Base-by-base conservation (phyloP, 805 yeast genomes). In the Teunomyces aglyptinius region DNA sequence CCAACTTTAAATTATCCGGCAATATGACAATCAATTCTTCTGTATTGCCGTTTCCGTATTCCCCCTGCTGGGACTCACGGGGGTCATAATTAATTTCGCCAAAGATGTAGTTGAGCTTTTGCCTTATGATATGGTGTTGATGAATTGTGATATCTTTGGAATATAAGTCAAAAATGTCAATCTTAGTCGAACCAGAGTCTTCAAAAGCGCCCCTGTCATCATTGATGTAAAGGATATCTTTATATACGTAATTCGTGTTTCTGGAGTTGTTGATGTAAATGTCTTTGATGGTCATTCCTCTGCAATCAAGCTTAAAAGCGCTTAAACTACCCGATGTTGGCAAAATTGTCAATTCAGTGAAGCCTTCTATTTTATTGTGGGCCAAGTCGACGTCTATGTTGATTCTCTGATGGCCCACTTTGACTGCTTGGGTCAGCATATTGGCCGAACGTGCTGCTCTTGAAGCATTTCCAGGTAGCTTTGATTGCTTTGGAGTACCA, bases 371-470 rank as follows among this genome's bases (percentile, higher is more conserved):
- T 16, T 68, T 57, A 50, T 78, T 75, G 13, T 74, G 70, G n/a
- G 82, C 76, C 36, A 91, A 69, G 61, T 90, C 96, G 3, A 92
- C 81, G 60, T 91, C 96, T 15, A 92, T 67, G 20, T 80, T 76
- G 11, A 92, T 86, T 54, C 86, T 78, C 64, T 92, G 97, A 63
- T 90, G 96, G 4, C 92, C 90, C 18, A 92, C 78, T 56, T 78
- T 82, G 62, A 87, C 82, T n/a, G 64, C 60, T 50, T 79, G 84
- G 8, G 65, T 56, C 64, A 55, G 67, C 11, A 68, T 44, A 42
- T 57, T 60, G 22, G 50, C 47, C 16, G 39, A 34, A 6, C 54
- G 60, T 6, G 50, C 34, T 1, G 57, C 49, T 47, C 54, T 55
- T 32, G 56, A 39, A 8, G 55, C 50, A 45, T 59, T 24, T 29